These are phyloP conservation scores for Candida incommunis DNA, from an alignment of 805 yeast species.

Conservation along the genomic window DNA sequence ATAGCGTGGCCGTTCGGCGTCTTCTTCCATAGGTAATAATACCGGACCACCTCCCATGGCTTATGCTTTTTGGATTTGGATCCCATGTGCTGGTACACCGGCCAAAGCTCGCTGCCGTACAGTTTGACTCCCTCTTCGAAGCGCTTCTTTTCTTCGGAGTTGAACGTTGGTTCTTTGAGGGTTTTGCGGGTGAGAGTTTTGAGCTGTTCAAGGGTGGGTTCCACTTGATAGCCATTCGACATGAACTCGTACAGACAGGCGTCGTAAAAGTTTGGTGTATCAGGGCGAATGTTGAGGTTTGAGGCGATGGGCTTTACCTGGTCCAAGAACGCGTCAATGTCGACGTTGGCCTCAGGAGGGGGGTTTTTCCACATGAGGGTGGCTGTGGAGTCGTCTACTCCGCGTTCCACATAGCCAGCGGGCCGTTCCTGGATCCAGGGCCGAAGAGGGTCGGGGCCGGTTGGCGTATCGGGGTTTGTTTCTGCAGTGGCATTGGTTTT, in stretches of 20 bases:
- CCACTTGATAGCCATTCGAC: conserved; percentile 35
- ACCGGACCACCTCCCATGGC: conserved; percentile 68
- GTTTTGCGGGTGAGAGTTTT: conserved; percentile 37
- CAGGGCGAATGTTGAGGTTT: conserved; percentile 36
- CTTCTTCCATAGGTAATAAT: conserved; percentile 86
- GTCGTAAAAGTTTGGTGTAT: conserved; percentile 76
- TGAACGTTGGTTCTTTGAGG: conserved; percentile 67
- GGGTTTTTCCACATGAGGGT: conserved; percentile 49
- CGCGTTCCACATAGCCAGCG: conserved; percentile 71
- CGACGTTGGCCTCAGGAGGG: conserved; percentile 15
- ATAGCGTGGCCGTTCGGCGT: conserved; percentile 57
- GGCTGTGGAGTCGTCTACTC: conserved; percentile 42
- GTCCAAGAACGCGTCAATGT: conserved; percentile 40
- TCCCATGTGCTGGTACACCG: conserved; percentile 55
- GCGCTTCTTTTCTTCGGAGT: conserved; percentile 41
- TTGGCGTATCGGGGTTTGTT: conserved; percentile 3
- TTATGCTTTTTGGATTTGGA: too few relatives aligned
- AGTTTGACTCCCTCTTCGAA: conserved; percentile 66
- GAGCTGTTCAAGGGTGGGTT: conserved; percentile 33
- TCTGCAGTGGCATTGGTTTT: conserved; percentile 4
- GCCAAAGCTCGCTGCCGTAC: conserved; percentile 67
- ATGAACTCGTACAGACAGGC: conserved; percentile 44
- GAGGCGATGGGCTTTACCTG: conserved; percentile 45
- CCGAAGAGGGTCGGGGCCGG: conserved; percentile 9
- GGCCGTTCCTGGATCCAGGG: conserved; percentile 72